These are phyloP conservation scores for Pisolithus tinctorius DNA, from an alignment of 768 basidiomycete species.

Conservation along the genomic window DNA sequence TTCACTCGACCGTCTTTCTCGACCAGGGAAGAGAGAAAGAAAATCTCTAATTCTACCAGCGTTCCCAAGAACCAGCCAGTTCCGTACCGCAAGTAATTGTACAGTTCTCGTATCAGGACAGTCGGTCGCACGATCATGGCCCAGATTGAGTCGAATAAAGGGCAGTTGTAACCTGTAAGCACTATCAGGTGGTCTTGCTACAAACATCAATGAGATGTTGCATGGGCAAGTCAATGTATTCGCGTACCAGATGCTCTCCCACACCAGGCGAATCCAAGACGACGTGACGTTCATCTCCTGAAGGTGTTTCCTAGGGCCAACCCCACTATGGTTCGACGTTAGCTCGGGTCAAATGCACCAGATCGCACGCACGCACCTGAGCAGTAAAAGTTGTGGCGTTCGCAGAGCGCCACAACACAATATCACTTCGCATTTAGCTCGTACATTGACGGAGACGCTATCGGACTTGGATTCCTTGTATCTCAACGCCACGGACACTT, in stretches of 20 bases:
- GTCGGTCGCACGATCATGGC: constrained; percentile 20
- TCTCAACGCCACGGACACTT: background rate
- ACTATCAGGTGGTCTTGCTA: constrained; percentile 36
- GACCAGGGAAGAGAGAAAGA: constrained; percentile 23
- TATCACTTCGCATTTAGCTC: constrained; percentile 20
- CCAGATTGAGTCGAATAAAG: constrained; percentile 27
- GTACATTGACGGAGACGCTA: background rate
- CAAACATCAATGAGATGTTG: background rate
- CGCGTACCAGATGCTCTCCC: constrained; percentile 25
- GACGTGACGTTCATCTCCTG: constrained; percentile 21
- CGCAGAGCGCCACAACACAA: constrained; percentile 35
- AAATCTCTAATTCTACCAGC: constrained; percentile 26
- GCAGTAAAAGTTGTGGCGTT: constrained; percentile 36
- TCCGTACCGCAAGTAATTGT: constrained; percentile 28
- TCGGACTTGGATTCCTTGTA: background rate
- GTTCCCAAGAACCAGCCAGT: constrained; percentile 28
- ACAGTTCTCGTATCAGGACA: constrained; percentile 23
- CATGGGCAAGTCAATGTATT: background rate
- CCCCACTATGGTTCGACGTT: constrained; percentile 23
- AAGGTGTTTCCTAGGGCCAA: constrained; percentile 37
- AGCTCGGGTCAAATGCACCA: background rate
- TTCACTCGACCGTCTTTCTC: constrained; percentile 8
- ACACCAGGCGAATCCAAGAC: constrained; percentile 29
- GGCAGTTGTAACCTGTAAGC: constrained; percentile 27
- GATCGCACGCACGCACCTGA: constrained; percentile 14